A percentile compares a stretch with the other conserved stretches of the same genome.
phyloP scores from a whole-genome alignment of 23 red algal genomes.

The Agarophyton chilense region DNA sequence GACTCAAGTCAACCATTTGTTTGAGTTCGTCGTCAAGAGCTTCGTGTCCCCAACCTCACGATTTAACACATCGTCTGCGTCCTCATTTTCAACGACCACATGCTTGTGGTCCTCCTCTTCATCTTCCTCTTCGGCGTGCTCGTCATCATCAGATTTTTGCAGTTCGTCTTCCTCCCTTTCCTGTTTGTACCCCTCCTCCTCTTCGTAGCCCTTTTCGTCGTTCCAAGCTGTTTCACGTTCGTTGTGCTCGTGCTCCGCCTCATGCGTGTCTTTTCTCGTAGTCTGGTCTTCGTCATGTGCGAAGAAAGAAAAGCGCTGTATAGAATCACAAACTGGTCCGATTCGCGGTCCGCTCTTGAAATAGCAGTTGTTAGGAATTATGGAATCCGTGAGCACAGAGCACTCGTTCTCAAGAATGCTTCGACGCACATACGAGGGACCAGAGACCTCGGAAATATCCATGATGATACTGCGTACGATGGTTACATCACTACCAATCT shows the following conservation, averaged over 20 bases:
- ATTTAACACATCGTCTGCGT: background rate
- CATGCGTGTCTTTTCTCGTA: constrained; percentile 16
- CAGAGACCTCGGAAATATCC: constrained; percentile 36
- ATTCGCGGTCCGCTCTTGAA: constrained; percentile 27
- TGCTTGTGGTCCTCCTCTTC: background rate
- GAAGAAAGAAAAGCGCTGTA: constrained; percentile 21
- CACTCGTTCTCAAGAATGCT: constrained; percentile 31
- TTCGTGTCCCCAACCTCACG: background rate
- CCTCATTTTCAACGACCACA: background rate
- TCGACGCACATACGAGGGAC: constrained; percentile 32
- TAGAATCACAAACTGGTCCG: constrained; percentile 9
- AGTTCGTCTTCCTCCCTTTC: background rate
- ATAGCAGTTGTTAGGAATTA: constrained; percentile 45
- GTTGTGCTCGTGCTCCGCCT: background rate
- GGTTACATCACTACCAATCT: constrained; percentile 41
- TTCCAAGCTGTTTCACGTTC: background rate
- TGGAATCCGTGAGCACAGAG: constrained; percentile 14
- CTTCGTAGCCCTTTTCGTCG: background rate
- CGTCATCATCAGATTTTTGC: too few species aligned
- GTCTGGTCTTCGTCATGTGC: constrained; percentile 16
- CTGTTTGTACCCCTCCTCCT: background rate
- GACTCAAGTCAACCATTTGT: constrained; percentile 23
- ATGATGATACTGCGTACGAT: constrained; percentile 56
- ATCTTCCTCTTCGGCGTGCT: background rate
- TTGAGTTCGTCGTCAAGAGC: constrained; percentile 4